phyloP scores from a whole-genome alignment of 805 yeast species.

The Candida saitoana region DNA sequence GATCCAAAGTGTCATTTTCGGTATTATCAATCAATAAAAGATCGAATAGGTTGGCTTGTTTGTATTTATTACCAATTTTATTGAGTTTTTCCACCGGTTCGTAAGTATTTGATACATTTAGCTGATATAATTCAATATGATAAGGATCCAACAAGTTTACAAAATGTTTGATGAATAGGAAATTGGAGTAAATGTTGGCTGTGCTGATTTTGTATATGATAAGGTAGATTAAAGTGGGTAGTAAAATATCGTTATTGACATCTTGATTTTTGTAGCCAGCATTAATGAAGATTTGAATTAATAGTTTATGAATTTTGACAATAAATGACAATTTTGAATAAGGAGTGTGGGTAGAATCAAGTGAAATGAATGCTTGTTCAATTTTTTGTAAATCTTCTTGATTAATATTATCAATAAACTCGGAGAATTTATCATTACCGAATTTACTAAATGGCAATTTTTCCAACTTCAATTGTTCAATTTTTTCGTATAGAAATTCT shows the following conservation, averaged over 20 bases:
- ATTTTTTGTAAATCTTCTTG: conserved; percentile 12
- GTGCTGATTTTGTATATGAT: conserved; percentile 26
- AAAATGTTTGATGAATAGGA: conserved; percentile 35
- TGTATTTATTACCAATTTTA: conserved; percentile 13
- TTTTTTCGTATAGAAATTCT: conserved; percentile 31
- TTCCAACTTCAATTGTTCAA: conserved; percentile 22
- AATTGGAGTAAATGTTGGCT: conserved; percentile 31
- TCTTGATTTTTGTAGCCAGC: conserved; percentile 19
- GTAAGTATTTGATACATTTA: conserved; percentile 19
- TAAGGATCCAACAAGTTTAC: conserved; percentile 31
- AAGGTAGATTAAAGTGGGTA: conserved; percentile 37
- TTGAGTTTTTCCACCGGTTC: conserved; percentile 15
- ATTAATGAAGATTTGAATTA: conserved; percentile 18
- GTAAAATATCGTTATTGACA: conserved; percentile 36
- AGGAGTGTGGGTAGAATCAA: conserved; percentile 23
- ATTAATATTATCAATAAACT: conserved; percentile 15
- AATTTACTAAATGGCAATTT: conserved; percentile 27
- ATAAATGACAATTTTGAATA: conserved; percentile 26
- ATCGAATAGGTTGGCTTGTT: conserved; percentile 23
- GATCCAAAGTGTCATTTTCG: conserved; percentile 1
- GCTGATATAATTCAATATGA: conserved; percentile 17
- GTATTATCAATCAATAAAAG: conserved; percentile 18
- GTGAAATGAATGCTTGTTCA: conserved; percentile 8
- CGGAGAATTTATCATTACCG: conserved; percentile 18
- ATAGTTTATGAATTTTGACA: conserved; percentile 29